Base-by-base conservation (phyloP, 805 yeast genomes). In the Saccharomycopsis sp. region DNA sequence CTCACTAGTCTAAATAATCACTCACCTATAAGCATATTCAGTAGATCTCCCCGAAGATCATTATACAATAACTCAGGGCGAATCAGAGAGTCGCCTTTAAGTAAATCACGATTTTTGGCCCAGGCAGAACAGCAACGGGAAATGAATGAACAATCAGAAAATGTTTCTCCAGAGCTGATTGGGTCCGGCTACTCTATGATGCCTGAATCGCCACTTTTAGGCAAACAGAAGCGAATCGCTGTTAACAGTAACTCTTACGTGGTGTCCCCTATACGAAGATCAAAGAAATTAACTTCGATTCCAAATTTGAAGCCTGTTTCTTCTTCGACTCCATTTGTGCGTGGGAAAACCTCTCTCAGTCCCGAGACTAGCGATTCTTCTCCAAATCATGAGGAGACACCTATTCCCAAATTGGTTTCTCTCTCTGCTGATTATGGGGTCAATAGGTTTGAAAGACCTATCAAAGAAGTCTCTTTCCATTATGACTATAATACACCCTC, bases 401-500 rank as follows among this genome's bases (percentile, higher is more conserved):
- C 37, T 29, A 5, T 29, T 12, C 37, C 37, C 12, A 29, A 29
- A 29, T 7, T 29, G 37, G 37, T 12, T 29, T 29, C 37, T 29
- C 37, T 29, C 37, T 5, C 37, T 12, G 37, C n/a, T n/a, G n/a
- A n/a, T n/a, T n/a, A 53, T 34, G 18, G 21, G 54, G 12, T 51
- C 52, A n/a, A 15, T 29, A 7, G 46, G 47, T 15, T 20, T n/a
- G 14, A 24, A 41, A 15, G 20, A 15, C 8, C 16, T 3, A 16
- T 7, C 21, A 50, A 24, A 7, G 21, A 44, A 12, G 21, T n/a
- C 21, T 44, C 48, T 12, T 21, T 23, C 23, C 16, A 50, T 23
- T 54, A 47, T 51, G 58, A 58, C 18, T 34, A 29, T 24, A 44
- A 41, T 14, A 58, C 59, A 2, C 61, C 61, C 4, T 55, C 59